Evolutionary conservation across 2,329 filamentous ascomycete genomes (phyloP), one percentile per base, ranked within the genome.

Genomic region (Venturia pyrina): DNA sequence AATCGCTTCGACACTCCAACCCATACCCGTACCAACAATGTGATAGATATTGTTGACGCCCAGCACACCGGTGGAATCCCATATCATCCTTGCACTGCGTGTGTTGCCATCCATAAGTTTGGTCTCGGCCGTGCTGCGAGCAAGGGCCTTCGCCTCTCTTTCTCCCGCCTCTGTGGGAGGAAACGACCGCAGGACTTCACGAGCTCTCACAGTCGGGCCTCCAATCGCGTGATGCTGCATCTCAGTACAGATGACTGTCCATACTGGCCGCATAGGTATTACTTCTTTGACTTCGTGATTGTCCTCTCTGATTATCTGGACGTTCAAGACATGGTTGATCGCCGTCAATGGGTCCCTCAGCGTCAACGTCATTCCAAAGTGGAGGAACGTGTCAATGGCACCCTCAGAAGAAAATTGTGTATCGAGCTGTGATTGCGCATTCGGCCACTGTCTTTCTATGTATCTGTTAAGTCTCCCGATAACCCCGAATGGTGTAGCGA

Each of bases 1-100:
- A 19, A 32, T 59, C 4, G 32, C 53, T 59, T 59, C 53, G 53
- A n/a, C 32, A 37, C 53, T 59, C 32, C 53, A 59, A 13, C 53
- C 28, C 28, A 34, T n/a, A 15, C 6, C 5, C 28, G 28, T 59
- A 5, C 53, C 53, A 57, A 57, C 53, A 19, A 57, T 19, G 19
- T 57, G 53, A 57, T 57, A 57, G 53, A 57, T 57, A 19, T 57
- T 37, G 15, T 57, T 57, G 28, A 57, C 53, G 32, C 53, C 53
- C 24, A 32, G 34, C 11, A 56, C 50, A 17, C 50, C 50, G 10
- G 50, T 32, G 13, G 6, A 8, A n/a, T 56, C 50, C 50, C 21
- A 32, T 17, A 56, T 56, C 13, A 56, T 56, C 2, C 28, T 34
- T 56, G 11, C 21, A 34, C 4, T 34, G 21, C 24, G 6, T 32